Evolutionary conservation across 768 basidiomycete genomes (phyloP).

Genomic region (Kwoniella sp.): DNA sequence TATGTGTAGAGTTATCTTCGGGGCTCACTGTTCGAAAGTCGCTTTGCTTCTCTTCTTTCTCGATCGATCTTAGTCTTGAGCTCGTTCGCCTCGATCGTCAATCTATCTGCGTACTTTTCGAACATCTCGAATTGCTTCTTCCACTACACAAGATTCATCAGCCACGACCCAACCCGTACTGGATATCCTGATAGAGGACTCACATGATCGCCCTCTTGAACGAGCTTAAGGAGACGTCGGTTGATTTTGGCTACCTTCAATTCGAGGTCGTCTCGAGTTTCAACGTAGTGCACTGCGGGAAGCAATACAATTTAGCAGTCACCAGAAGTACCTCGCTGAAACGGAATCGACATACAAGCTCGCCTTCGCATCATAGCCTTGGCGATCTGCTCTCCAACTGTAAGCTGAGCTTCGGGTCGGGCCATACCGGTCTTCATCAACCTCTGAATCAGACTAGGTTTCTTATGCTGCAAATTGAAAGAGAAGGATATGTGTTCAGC

Average conservation of each 20-base stretch:
- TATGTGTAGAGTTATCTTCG: too few species aligned
- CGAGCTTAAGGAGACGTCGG: conserved; percentile 36
- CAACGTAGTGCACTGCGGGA: conserved; percentile 91
- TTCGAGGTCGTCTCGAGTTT: conserved; percentile 89
- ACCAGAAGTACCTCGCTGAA: too few species aligned
- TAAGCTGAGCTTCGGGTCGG: conserved; percentile 72
- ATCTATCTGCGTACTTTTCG: conserved; percentile 88
- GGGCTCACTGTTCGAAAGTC: conserved; percentile 66
- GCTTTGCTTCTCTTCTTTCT: conserved; percentile 84
- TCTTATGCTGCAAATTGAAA: conserved; percentile 66
- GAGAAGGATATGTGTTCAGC: neutral
- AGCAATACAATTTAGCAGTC: too few species aligned
- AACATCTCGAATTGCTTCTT: conserved; percentile 91
- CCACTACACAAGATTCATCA: conserved; percentile 60
- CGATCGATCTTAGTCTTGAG: conserved; percentile 83
- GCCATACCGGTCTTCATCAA: conserved; percentile 74
- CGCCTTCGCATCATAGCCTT: conserved; percentile 87
- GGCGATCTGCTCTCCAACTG: conserved; percentile 77
- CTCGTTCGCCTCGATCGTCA: conserved; percentile 73
- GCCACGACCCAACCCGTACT: neutral
- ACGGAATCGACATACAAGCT: conserved; percentile 62
- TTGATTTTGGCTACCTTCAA: conserved; percentile 62
- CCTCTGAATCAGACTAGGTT: conserved; percentile 81
- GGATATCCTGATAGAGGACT: conserved; percentile 16
- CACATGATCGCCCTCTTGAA: conserved; percentile 48